A percentile compares a stretch with the other conserved stretches of the same genome.
Evolutionary conservation across 1,284 basidiomycete species (phyloP).

Genomic region (Wolfiporia cocos): DNA sequence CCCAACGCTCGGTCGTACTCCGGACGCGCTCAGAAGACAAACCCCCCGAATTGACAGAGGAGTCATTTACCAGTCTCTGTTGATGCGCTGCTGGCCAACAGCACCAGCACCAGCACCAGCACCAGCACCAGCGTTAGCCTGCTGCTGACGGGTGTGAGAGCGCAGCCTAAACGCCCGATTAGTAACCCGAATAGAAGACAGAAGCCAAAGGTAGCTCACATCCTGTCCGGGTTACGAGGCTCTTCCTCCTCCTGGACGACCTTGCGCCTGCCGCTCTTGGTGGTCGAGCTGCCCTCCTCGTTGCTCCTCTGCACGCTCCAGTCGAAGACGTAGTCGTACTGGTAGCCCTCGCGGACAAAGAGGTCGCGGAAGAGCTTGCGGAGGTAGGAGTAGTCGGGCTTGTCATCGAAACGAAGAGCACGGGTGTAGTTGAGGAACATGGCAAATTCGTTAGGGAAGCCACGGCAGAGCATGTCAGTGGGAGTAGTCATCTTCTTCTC

Average conservation of each 20-base stretch:
- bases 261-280: constrained; percentile 65
- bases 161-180: constrained; percentile 51
- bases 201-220: constrained; percentile 44
- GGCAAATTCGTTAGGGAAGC: constrained; percentile 96
- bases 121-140: constrained; percentile 39
- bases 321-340: constrained; percentile 98
- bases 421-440: constrained; percentile 98
- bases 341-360: constrained; percentile 94
- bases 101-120: constrained; percentile 43
- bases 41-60: constrained; percentile 13
- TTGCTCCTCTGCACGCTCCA: constrained; percentile 87
- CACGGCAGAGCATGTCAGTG: constrained; percentile 91
- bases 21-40: constrained; percentile 36
- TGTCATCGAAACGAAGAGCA: constrained; percentile 96
- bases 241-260: constrained; percentile 72
- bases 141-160: constrained; percentile 78
- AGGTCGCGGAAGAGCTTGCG: constrained; percentile 98
- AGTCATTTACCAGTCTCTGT: constrained; percentile 68
- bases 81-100: constrained; percentile 57
- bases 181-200: constrained; percentile 22
- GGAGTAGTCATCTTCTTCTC: constrained; percentile 99
- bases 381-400: constrained; percentile 96
- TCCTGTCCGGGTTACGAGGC: constrained; percentile 70
- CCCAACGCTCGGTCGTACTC: constrained; percentile 58
- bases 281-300: constrained; percentile 56